Evolutionary conservation across 345 rosid species (phyloP).

Genomic region (rapeseed (Brassica napus)): DNA sequence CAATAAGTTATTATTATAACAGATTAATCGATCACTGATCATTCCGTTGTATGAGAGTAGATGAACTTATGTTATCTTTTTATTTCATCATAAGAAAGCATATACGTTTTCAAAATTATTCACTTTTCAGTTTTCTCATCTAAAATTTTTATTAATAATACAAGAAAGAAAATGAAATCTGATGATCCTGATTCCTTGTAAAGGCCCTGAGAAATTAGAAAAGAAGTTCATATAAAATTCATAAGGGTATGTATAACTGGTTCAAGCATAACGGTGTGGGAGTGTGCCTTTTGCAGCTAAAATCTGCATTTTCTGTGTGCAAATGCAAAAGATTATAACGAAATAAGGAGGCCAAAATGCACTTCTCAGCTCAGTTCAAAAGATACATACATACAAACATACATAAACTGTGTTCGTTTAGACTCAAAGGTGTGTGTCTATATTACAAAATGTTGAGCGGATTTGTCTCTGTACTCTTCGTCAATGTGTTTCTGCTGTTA

Average conservation of each 20-base stretch:
- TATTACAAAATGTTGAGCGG: conserved; percentile 22
- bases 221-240: background rate
- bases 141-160: background rate
- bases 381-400: conserved; percentile 36
- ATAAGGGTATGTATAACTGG: background rate
- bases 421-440: conserved; percentile 13
- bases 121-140: background rate
- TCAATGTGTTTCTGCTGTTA: background rate
- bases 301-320: conserved; percentile 17
- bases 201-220: background rate
- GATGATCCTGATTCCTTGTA: background rate
- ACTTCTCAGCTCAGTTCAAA: conserved; percentile 34
- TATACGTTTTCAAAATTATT: background rate
- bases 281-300: conserved; percentile 21
- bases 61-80: background rate
- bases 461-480: conserved; percentile 24
- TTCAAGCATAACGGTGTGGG: background rate
- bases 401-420: conserved; percentile 9
- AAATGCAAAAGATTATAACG: background rate
- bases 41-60: background rate
- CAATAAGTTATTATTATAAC: conserved; percentile 4
- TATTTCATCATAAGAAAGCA: background rate
- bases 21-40: conserved; percentile 8
- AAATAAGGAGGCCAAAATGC: conserved; percentile 31
- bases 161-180: background rate